These are phyloP conservation scores for Serendipita sp. DNA, from an alignment of 768 basidiomycete species.

Conservation along the genomic window DNA sequence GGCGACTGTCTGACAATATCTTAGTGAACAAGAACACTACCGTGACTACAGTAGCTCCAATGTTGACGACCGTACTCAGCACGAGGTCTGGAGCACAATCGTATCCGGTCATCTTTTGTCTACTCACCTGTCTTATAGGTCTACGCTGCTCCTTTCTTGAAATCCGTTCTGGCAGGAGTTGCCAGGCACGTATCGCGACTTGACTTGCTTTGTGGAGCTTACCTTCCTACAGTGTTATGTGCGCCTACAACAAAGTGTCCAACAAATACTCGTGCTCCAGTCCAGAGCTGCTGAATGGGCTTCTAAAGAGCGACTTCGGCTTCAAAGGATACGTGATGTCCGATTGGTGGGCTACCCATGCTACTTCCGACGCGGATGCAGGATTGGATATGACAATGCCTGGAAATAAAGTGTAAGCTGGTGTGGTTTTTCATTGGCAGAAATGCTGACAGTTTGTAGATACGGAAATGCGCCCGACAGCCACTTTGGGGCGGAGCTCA, in stretches of 20 bases:
- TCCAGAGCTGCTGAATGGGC: conserved; percentile 19
- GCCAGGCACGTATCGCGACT: conserved; percentile 7
- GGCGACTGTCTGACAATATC: background rate
- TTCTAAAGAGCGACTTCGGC: conserved; percentile 24
- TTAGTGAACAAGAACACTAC: conserved; percentile 13
- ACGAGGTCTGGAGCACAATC: conserved; percentile 10
- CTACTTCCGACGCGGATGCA: conserved; percentile 8
- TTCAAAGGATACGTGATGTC: conserved; percentile 22
- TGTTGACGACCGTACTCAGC: conserved; percentile 16
- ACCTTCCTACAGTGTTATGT: background rate
- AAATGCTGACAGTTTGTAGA: conserved; percentile 9
- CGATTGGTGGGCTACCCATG: conserved; percentile 20
- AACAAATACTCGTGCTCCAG: conserved; percentile 22
- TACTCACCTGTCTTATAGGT: too few species aligned
- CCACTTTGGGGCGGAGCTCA: conserved; percentile 21
- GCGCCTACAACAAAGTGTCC: conserved; percentile 16
- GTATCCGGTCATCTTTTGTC: too few species aligned
- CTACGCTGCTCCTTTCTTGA: conserved; percentile 14
- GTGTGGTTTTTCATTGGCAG: background rate
- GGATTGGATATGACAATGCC: conserved; percentile 24
- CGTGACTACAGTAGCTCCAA: conserved; percentile 10
- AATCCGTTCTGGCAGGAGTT: conserved; percentile 13
- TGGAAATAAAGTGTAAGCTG: conserved; percentile 17
- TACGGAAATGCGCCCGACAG: conserved; percentile 12
- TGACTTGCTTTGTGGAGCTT: too few species aligned